Evolutionary conservation across 169 alveolate genomes (phyloP).

Genomic region (Plasmodium sp.): DNA sequence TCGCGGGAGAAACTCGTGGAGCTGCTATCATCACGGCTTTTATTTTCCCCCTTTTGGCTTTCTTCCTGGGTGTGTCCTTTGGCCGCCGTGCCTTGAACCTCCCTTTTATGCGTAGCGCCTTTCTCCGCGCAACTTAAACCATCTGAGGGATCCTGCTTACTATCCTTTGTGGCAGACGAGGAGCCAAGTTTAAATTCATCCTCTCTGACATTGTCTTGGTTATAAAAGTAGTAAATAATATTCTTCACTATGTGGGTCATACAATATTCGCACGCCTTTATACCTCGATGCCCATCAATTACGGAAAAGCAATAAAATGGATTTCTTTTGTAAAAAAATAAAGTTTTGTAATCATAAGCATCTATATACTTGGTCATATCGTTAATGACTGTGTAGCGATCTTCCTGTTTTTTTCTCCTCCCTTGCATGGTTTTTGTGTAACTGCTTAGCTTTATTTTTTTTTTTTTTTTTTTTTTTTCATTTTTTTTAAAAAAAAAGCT

Average conservation of each 20-base stretch:
- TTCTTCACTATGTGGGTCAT: conserved; percentile 48
- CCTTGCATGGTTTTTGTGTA: conserved; percentile 73
- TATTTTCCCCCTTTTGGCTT: not conserved
- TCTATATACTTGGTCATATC: conserved; percentile 54
- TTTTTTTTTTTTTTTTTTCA: not conserved
- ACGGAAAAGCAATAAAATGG: conserved; percentile 57
- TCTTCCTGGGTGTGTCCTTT: not conserved
- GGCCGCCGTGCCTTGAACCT: not conserved
- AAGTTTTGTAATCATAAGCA: conserved; percentile 61
- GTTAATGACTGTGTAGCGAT: conserved; percentile 30
- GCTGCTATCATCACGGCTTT: not conserved
- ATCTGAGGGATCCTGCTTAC: not conserved
- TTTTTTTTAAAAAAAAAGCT: conserved; percentile 21
- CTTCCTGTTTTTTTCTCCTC: conserved; percentile 69
- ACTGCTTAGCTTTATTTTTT: conserved; percentile 33
- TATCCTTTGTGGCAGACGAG: not conserved
- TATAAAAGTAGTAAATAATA: conserved; percentile 51
- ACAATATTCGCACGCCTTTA: conserved; percentile 70
- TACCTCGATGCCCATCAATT: conserved; percentile 69
- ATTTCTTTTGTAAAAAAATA: conserved; percentile 43
- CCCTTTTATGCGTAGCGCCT: not conserved
- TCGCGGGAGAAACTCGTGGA: not conserved
- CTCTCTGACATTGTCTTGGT: conserved; percentile 8
- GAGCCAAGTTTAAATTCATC: not conserved
- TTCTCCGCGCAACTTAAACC: not conserved